A percentile compares a stretch with the other conserved stretches of the same genome.
These are phyloP conservation scores for Magnusiomyces magnusii DNA, from an alignment of 1,139 yeast species.

Conservation along the genomic window DNA sequence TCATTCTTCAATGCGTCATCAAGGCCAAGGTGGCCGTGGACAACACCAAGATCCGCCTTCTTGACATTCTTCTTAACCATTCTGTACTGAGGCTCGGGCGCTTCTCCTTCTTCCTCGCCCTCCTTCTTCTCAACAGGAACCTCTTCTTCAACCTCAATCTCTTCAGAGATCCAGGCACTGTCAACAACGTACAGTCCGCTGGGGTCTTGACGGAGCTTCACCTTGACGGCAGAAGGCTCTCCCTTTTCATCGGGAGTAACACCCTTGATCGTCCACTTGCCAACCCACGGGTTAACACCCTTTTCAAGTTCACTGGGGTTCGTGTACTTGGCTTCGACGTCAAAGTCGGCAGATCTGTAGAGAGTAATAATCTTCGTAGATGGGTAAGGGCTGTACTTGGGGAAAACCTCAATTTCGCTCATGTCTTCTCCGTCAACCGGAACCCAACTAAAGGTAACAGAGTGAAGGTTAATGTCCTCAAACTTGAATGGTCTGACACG, in stretches of 20 bases:
- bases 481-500: conserved; percentile 99
- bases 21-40: conserved; percentile 58
- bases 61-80: conserved; percentile 92
- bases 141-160: conserved; percentile 75
- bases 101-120: conserved; percentile 53
- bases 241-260: conserved; percentile 74
- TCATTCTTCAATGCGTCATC: conserved; percentile 50
- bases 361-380: conserved; percentile 91
- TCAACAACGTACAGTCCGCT: conserved; percentile 93
- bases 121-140: conserved; percentile 47
- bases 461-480: conserved; percentile 86
- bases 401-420: conserved; percentile 94
- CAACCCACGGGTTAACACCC: conserved; percentile 58
- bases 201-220: conserved; percentile 95
- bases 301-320: conserved; percentile 63
- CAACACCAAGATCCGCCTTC: conserved; percentile 66
- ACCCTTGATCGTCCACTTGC: conserved; percentile 82
- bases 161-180: conserved; percentile 93
- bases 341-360: conserved; percentile 86
- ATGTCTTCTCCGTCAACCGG: conserved; percentile 85
- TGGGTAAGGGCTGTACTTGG: conserved; percentile 89
- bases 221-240: conserved; percentile 74
- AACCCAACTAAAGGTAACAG: conserved; percentile 95
- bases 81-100: conserved; percentile 75
- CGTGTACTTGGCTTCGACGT: conserved; percentile 80